Evolutionary conservation across 306 rosid genomes (phyloP), one percentile per base, ranked within the genome.

Genomic region (Casuarina cunninghamiana): DNA sequence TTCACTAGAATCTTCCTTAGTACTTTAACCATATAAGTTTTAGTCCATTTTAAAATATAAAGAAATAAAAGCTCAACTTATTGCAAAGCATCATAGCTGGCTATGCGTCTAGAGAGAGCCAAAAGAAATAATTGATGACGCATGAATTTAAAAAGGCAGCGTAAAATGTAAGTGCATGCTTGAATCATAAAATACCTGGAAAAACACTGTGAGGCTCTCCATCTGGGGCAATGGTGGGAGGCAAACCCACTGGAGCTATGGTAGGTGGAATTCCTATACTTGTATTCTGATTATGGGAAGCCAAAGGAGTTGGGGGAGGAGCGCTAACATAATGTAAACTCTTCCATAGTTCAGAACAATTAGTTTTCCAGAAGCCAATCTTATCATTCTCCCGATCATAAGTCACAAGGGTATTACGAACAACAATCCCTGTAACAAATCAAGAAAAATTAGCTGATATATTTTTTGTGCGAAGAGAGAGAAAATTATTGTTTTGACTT

Each of bases 361-460:
- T 96, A 69, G 99, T 96, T 87, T 96, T 93, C 99, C 97, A 93
- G 73, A 96, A 96, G 78, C 99, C 98, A 84, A 96, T 73, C 82
- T 87, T 93, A 13, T 89, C 71, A 79, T 85, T 81, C 86, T 90
- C 90, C 71, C 99, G 95, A 78, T 93, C 99, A 86, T 96, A 96
- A 72, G 54, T 90, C 62, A 96, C 98, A 84, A 96, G 93, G 73
- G 93, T 91, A 84, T 96, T 96, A 63, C 99, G 97, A 62, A 91
- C 99, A 76, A 96, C 4, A 54, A 96, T 96, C 62, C 99, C 99
- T 96, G 60, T 50, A 26, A 75, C 63, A 79, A 72, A 73, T 42
- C 73, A 55, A 57, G 48, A 76, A 46, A 37, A 42, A 72, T 68
- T 62, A 58, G 17, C 35, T 16, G 71, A 67, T 32, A 67, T 43